Percentiles rank a stretch among this genome's conserved stretches.
phyloP scores from a whole-genome alignment of 257 asterid genomes.

The Solanum raphanifolium region DNA sequence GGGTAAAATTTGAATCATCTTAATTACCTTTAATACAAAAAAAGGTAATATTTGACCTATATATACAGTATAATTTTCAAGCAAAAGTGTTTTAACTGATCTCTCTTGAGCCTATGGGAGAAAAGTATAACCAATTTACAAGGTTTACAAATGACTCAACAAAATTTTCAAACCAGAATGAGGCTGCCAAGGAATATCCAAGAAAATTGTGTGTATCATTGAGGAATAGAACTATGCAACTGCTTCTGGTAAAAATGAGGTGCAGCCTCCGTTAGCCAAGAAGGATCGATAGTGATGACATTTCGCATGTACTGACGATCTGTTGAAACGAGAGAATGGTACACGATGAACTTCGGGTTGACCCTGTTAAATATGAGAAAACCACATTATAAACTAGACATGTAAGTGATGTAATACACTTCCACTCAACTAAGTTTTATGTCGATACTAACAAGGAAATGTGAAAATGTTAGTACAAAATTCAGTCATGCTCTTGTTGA shows the following conservation, averaged over 20 bases:
- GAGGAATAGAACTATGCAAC: slow-evolving; percentile 31
- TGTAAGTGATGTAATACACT: neutral
- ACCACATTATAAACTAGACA: neutral
- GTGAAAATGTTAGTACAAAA: neutral
- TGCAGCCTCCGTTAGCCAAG: slow-evolving; percentile 85
- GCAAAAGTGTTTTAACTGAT: neutral
- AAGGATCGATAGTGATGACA: slow-evolving; percentile 74
- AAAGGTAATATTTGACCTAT: neutral
- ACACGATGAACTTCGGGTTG: slow-evolving; percentile 84
- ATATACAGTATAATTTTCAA: neutral
- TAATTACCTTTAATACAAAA: no score
- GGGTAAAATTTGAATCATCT: neutral
- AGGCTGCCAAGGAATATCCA: neutral
- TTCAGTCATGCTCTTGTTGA: neutral
- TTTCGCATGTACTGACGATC: slow-evolving; percentile 93
- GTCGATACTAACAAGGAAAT: neutral
- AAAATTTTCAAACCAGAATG: neutral
- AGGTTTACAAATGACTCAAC: neutral
- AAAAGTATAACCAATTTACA: neutral
- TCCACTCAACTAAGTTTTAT: neutral
- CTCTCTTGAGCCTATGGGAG: neutral
- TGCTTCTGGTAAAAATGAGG: slow-evolving; percentile 81
- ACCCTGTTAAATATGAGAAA: slow-evolving; percentile 38
- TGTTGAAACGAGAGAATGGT: slow-evolving; percentile 85
- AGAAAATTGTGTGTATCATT: slow-evolving; percentile 6